Evolutionary conservation across 108 stramenopile genomes (phyloP).

Genomic region (Nitzschia inconspicua): DNA sequence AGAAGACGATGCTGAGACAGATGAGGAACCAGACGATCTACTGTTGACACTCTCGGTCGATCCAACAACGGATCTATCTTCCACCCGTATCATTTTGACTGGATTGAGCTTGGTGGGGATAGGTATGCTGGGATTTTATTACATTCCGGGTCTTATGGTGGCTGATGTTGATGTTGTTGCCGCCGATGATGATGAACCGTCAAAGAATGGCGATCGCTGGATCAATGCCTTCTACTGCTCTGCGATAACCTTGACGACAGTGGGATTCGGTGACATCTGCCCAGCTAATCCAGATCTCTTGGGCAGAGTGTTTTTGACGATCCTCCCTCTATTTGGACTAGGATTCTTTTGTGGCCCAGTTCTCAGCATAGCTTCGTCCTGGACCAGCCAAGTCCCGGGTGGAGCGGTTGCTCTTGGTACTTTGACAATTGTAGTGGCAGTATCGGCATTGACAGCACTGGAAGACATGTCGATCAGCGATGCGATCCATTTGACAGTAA

Average conservation of each 20-base stretch:
- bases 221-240: constrained; percentile 55
- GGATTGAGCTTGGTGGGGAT: not conserved
- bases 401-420: constrained; percentile 22
- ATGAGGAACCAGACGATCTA: too few species aligned
- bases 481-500: constrained; percentile 43
- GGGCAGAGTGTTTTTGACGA: constrained; percentile 38
- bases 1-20: too few species aligned
- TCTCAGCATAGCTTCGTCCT: constrained; percentile 40
- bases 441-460: constrained; percentile 20
- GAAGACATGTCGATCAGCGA: constrained; percentile 39
- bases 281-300: constrained; percentile 24
- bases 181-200: constrained; percentile 17
- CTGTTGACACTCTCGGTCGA: too few species aligned
- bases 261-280: constrained; percentile 63
- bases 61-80: not conserved
- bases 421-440: constrained; percentile 33
- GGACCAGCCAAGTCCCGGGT: constrained; percentile 43
- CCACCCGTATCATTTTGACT: not conserved
- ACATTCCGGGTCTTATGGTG: constrained; percentile 40
- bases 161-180: too few species aligned
- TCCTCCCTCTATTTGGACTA: constrained; percentile 41
- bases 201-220: not conserved
- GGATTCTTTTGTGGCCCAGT: constrained; percentile 63
- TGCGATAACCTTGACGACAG: constrained; percentile 56
- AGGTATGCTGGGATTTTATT: constrained; percentile 36